Base-by-base conservation (phyloP, 208 protist species). In the Sergeia podlipaevii region DNA sequence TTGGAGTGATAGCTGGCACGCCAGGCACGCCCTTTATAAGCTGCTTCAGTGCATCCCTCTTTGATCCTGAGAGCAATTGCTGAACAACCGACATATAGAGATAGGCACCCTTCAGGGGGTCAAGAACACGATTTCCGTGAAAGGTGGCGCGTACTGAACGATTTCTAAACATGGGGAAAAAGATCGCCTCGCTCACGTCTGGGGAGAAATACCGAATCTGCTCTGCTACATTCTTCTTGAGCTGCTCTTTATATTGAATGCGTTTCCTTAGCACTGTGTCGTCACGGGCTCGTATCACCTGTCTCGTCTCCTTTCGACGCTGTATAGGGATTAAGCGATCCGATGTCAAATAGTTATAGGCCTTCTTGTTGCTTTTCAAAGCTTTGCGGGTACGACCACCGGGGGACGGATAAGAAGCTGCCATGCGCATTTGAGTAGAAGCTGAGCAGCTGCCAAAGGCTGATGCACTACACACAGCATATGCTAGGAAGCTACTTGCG, bases 291-390 rank as follows among this genome's bases (percentile, higher is more conserved):
- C 81, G 81, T 15, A 78, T 58, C 11, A 11, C 33, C 30, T 27
- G 21, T 2, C 55, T 51, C 17, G 48, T 56, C 26, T 65, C 30
- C 21, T 18, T 29, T 42, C 46, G 62, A 18, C 60, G 42, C n/a
- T 60, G 33, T 0, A 32, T 53, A 5, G 54, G 33, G 4, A 89
- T 57, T 8, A 93, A 55, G 0, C 83, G 72, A 26, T 79, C 48
- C 4, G n/a, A 42, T 0, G 65, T 95, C 37, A 95, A 77, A 60
- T 80, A 95, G 67, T 95, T 95, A 68, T 70, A 95, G 21, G 66
- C 62, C 61, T 95, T 95, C 29, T 45, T 65, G 37, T 21, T 62
- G 44, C 18, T 43, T 37, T 29, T 17, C 45, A 13, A 39, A 27
- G 13, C 0, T 4, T 5, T 15, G 18, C 26, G 39, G 11, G 52